These are phyloP conservation scores for Angophora floribunda DNA, from an alignment of 345 rosid genomes.

Conservation along the genomic window DNA sequence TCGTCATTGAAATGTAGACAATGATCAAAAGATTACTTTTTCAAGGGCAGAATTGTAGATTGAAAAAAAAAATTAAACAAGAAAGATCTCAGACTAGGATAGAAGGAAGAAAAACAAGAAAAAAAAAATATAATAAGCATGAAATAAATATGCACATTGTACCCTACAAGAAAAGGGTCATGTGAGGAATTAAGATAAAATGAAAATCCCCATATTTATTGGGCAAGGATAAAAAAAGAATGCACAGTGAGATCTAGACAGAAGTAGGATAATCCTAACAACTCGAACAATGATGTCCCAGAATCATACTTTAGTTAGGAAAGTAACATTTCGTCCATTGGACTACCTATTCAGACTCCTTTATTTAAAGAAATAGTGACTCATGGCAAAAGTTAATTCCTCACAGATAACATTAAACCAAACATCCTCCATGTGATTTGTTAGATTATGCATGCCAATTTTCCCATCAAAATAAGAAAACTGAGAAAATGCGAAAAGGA, in stretches of 20 bases:
- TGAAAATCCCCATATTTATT: background rate
- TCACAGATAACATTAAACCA: background rate
- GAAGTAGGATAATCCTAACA: background rate
- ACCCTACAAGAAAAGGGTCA: background rate
- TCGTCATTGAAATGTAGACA: background rate
- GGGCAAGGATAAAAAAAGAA: background rate
- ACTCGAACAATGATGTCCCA: background rate
- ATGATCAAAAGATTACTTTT: background rate
- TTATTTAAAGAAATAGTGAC: background rate
- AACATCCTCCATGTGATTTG: background rate
- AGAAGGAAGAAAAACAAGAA: background rate
- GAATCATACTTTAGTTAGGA: background rate
- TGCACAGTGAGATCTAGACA: background rate
- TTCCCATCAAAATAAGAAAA: background rate
- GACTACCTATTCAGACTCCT: background rate
- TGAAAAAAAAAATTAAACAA: background rate
- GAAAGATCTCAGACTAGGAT: background rate
- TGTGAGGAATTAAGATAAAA: background rate
- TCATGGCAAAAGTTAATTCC: background rate
- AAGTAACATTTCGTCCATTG: background rate
- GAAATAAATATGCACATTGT: background rate
- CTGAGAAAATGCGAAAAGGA: background rate
- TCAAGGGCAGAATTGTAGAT: background rate
- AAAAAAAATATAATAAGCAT: background rate
- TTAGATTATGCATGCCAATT: background rate